Evolutionary conservation across 805 yeast species (phyloP).

Genomic region (Kluyveromyces siamensis): DNA sequence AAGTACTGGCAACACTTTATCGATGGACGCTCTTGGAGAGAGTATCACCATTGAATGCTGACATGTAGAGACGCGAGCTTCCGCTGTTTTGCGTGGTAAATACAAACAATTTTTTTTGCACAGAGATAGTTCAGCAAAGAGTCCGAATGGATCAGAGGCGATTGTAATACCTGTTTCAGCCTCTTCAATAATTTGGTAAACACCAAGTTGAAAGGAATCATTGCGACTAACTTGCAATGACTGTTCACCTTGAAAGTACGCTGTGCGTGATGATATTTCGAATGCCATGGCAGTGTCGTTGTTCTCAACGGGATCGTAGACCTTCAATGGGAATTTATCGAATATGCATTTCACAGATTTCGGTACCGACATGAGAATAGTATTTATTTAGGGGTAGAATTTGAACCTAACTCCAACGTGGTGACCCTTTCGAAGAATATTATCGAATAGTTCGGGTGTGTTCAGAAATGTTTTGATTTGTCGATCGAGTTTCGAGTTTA

Average conservation of each 20-base stretch:
- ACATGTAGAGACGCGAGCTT: slow-evolving; percentile 7
- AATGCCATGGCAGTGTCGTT: slow-evolving; percentile 20
- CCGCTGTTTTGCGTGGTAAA: slow-evolving; percentile 30
- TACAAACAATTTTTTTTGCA: slow-evolving; percentile 36
- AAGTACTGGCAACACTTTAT: slow-evolving; percentile 45
- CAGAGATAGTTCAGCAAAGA: slow-evolving; percentile 38
- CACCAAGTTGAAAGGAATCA: slow-evolving; percentile 42
- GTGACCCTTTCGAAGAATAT: background rate
- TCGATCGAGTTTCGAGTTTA: background rate
- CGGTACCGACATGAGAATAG: slow-evolving; percentile 26
- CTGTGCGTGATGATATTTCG: slow-evolving; percentile 19
- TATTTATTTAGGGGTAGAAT: background rate
- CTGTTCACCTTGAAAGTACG: slow-evolving; percentile 11
- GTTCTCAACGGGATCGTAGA: slow-evolving; percentile 32
- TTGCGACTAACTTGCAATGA: slow-evolving; percentile 6
- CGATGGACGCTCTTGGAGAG: slow-evolving; percentile 41
- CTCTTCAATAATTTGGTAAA: slow-evolving; percentile 36
- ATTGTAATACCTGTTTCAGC: slow-evolving; percentile 22
- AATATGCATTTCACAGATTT: slow-evolving; percentile 36
- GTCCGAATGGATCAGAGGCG: slow-evolving; percentile 54
- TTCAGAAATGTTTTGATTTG: background rate
- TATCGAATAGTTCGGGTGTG: background rate
- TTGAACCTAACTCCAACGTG: background rate
- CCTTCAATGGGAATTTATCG: slow-evolving; percentile 42
- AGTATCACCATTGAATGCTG: slow-evolving; percentile 34